Percentiles rank a stretch among this genome's conserved stretches.
phyloP scores from a whole-genome alignment of 345 rosid species.

The Gossypium rotundifolium region DNA sequence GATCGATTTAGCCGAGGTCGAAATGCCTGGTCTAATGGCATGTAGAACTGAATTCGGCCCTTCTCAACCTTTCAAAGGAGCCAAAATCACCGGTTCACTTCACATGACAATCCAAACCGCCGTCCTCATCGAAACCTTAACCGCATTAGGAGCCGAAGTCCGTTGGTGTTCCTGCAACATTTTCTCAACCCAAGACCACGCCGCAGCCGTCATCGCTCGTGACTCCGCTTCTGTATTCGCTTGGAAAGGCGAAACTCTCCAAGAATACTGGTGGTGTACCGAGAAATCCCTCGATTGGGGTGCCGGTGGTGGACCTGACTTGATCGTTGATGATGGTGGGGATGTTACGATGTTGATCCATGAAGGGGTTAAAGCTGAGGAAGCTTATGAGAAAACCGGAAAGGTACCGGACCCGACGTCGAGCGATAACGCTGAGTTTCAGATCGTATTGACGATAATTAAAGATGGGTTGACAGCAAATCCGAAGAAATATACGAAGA shows the following conservation, averaged over 20 bases:
- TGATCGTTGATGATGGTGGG: conserved; percentile 89
- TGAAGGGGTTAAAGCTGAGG: conserved; percentile 90
- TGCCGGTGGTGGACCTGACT: conserved; percentile 76
- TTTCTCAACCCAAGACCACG: conserved; percentile 94
- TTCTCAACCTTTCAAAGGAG: conserved; percentile 80
- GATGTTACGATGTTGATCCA: conserved; percentile 88
- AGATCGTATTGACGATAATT: conserved; percentile 69
- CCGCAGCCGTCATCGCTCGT: conserved; percentile 84
- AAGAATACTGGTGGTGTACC: conserved; percentile 99
- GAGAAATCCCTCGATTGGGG: conserved; percentile 96
- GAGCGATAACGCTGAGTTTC: conserved; percentile 85
- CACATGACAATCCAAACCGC: conserved; percentile 97
- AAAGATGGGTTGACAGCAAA: conserved; percentile 66
- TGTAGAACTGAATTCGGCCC: conserved; percentile 82
- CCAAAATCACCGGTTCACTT: conserved; percentile 77
- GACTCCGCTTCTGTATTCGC: conserved; percentile 91
- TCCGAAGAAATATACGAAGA: conserved; percentile 59
- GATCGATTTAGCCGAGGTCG: conserved; percentile 75
- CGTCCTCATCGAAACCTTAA: conserved; percentile 80
- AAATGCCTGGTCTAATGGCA: conserved; percentile 85
- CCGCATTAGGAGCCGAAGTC: conserved; percentile 82
- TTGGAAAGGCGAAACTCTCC: conserved; percentile 95
- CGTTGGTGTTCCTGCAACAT: conserved; percentile 97
- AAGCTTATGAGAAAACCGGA: conserved; percentile 64
- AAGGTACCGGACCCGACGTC: conserved; percentile 64